Conservation (phyloP, 1,284 basidiomycete genomes). For the Clitocybe nebularis region DNA sequence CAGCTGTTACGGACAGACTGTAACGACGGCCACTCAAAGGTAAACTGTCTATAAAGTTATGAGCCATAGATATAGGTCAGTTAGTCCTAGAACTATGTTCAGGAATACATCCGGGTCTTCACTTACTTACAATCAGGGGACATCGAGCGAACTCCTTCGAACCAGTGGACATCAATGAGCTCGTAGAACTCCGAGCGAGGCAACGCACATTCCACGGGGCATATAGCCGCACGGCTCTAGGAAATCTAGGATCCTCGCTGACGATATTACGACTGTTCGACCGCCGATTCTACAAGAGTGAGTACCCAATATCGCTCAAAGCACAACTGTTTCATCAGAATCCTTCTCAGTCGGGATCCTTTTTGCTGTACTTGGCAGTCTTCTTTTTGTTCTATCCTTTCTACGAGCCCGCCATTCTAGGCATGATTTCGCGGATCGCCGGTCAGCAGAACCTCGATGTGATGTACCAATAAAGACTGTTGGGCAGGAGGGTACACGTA, state of each 20-base stretch:
- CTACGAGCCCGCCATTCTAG: conserved; percentile 59
- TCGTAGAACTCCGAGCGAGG: conserved; percentile 72
- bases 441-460: conserved; percentile 26
- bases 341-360: conserved; percentile 59
- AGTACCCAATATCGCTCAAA: conserved; percentile 22
- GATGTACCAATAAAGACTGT: conserved; percentile 40
- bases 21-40: no score
- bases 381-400: conserved; percentile 60
- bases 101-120: no score
- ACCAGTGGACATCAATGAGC: conserved; percentile 56
- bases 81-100: background rate
- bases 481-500: conserved; percentile 54
- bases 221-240: conserved; percentile 72
- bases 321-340: background rate
- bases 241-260: conserved; percentile 70
- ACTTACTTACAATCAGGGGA: conserved; percentile 38
- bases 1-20: no score
- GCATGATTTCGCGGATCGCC: conserved; percentile 71
- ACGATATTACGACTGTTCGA: conserved; percentile 78
- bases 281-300: conserved; percentile 63
- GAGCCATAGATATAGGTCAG: conserved; percentile 17
- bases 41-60: conserved; percentile 12
- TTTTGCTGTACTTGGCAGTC: conserved; percentile 59
- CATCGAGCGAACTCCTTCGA: conserved; percentile 58
- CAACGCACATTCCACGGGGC: conserved; percentile 82